Percentiles rank a stretch among this genome's conserved stretches.
Evolutionary conservation across 768 basidiomycete species (phyloP).

Genomic region (Clitopilus passeckerianus): DNA sequence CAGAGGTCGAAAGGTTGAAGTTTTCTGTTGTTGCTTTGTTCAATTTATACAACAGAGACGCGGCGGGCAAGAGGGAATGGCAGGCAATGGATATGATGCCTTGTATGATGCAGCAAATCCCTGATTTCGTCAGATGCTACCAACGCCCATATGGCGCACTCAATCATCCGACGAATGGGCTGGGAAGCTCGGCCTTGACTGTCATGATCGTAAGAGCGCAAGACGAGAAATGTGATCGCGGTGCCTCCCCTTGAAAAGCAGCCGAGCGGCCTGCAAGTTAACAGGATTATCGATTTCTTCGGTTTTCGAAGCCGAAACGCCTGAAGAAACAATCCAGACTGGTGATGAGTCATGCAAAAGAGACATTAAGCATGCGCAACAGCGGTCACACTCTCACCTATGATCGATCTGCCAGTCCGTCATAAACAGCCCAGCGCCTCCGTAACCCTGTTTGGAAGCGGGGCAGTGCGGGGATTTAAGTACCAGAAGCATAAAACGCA

Average conservation of each 20-base stretch:
- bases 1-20: background rate
- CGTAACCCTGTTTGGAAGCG: background rate
- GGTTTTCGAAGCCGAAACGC: background rate
- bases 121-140: background rate
- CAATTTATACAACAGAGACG: background rate
- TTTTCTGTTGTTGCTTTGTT: background rate
- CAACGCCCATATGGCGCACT: background rate
- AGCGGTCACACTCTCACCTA: background rate
- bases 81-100: background rate
- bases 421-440: background rate
- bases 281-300: background rate
- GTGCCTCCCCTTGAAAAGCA: background rate
- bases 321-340: background rate
- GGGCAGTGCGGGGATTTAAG: background rate
- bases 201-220: background rate
- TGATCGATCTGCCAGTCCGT: background rate
- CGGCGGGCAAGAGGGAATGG: background rate
- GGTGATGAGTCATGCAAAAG: background rate
- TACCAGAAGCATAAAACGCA: background rate
- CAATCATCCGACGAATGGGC: background rate
- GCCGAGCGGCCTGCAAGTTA: background rate
- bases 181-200: background rate
- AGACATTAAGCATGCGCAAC: background rate
- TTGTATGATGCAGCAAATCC: background rate
- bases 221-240: background rate